Evolutionary conservation across 2,329 filamentous ascomycete species (phyloP), one percentile per base, ranked within the genome.

Genomic region (Pyrenochaeta sp.): DNA sequence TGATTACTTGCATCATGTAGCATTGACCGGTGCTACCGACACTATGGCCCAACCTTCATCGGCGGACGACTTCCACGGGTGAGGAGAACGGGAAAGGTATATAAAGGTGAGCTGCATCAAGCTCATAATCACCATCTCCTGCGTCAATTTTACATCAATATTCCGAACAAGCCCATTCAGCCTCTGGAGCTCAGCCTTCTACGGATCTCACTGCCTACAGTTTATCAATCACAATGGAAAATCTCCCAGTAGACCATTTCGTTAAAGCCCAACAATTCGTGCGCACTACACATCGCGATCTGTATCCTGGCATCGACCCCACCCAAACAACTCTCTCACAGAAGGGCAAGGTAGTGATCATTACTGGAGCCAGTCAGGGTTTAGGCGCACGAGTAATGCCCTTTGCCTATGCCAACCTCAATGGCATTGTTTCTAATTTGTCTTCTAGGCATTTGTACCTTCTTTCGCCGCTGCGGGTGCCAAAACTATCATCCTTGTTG

Each of bases 281-380:
- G 11, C 42, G 49, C 21, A 51, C 32, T 4, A 57, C 58, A 5
- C 74, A 79, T 48, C 72, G 64, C 4, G 70, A 77, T 42, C 54
- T 67, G 4, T 81, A 81, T 51, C 69, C 76, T 17, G 67, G 76
- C 14, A 75, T 79, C 39, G 71, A 79, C 33, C 78, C 76, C 6
- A 63, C 65, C 5, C 56, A 58, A 18, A 63, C 72, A 4, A 59
- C 61, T 0, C 61, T 72, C 17, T 74, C 66, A 7, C 72, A 75
- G 43, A 66, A 63, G 2, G 77, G 75, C 12, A 77, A 74, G 49
- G 72, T 77, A 0, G 55, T 73, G 6, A 64, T 78, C 30, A 73
- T 80, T 53, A 80, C 77, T n/a, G 78, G 78, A 0, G 76, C 77
- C 1, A 75, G 72, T 40, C 73, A 72, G 27, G 78, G 78, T 1